phyloP scores from a whole-genome alignment of 2,329 filamentous ascomycete genomes.

The Pyricularia sp. region DNA sequence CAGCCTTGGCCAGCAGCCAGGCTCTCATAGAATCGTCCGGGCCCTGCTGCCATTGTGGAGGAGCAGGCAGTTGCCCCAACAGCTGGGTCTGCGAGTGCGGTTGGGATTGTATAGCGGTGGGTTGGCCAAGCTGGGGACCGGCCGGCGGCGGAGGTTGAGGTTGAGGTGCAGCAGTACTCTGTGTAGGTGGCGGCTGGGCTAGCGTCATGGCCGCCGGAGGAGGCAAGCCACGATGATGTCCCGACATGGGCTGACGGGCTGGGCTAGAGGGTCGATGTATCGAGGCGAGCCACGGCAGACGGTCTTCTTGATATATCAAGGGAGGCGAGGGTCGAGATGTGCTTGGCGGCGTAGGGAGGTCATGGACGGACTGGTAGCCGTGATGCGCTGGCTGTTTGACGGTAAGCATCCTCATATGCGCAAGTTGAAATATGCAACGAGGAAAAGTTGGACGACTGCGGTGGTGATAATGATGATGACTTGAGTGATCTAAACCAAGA shows the following conservation, averaged over 20 bases:
- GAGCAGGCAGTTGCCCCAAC: conserved; percentile 49
- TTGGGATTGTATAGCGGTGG: conserved; percentile 13
- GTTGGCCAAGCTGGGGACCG: conserved; percentile 8
- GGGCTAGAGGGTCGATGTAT: conserved; percentile 36
- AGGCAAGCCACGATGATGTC: conserved; percentile 60
- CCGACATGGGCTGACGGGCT: conserved; percentile 51
- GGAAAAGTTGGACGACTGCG: conserved; percentile 5
- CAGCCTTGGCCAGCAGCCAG: conserved; percentile 62
- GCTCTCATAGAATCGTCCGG: conserved; percentile 62
- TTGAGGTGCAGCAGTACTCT: conserved; percentile 6
- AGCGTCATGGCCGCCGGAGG: conserved; percentile 57
- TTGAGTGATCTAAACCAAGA: conserved; percentile 1
- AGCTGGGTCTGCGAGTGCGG: conserved; percentile 11
- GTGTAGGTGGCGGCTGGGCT: conserved; percentile 20
- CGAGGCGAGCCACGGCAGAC: conserved; percentile 28
- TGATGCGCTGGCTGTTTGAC: conserved; percentile 48
- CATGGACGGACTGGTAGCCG: conserved; percentile 53
- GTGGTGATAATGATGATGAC: conserved; percentile 6
- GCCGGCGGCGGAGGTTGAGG: conserved; percentile 7
- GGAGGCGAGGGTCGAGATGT: conserved; percentile 46
- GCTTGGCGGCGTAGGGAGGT: conserved; percentile 49
- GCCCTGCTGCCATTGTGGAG: conserved; percentile 57
- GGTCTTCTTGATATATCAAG: conserved; percentile 37
- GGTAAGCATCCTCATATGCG: conserved; percentile 47
- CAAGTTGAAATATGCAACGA: conserved; percentile 10